Conservation (phyloP, 768 basidiomycete genomes). For the Hypholoma fasciculare region DNA sequence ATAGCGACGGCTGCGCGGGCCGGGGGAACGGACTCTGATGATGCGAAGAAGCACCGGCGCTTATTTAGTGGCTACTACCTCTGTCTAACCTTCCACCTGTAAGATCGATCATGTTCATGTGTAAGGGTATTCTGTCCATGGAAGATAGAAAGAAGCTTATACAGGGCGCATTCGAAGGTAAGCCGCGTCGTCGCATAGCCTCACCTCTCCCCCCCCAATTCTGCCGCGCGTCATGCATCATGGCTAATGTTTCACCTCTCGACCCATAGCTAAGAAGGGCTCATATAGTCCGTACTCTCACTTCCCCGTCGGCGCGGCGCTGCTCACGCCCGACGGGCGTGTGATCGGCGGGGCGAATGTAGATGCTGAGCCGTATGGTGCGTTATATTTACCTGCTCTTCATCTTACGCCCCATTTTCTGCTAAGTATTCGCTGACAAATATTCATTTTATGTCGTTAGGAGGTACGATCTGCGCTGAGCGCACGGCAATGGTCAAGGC, state of each 20-base stretch:
- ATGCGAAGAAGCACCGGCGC: too few species aligned
- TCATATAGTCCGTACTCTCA: conserved; percentile 88
- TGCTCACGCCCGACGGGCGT: conserved; percentile 68
- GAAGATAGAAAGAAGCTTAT: conserved; percentile 53
- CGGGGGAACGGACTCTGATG: too few species aligned
- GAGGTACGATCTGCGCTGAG: conserved; percentile 92
- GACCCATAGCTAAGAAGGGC: too few species aligned
- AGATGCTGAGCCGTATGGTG: conserved; percentile 93
- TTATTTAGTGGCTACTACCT: neutral
- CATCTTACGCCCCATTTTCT: too few species aligned
- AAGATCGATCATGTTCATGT: conserved; percentile 8
- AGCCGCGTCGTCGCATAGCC: too few species aligned
- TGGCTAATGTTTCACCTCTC: too few species aligned
- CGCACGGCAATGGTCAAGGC: conserved; percentile 93
- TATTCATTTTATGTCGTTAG: conserved; percentile 34
- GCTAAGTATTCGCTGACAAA: too few species aligned
- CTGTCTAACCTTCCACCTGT: neutral
- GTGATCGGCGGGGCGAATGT: conserved; percentile 89
- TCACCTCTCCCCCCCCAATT: too few species aligned
- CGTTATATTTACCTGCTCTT: conserved; percentile 7
- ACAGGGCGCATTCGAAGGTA: conserved; percentile 60
- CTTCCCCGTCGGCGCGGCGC: conserved; percentile 90
- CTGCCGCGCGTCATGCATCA: too few species aligned
- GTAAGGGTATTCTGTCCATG: conserved; percentile 33
- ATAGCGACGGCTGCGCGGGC: too few species aligned